Evolutionary conservation across 106 monocot genomes (phyloP).

Genomic region (Phalaenopsis equestris): DNA sequence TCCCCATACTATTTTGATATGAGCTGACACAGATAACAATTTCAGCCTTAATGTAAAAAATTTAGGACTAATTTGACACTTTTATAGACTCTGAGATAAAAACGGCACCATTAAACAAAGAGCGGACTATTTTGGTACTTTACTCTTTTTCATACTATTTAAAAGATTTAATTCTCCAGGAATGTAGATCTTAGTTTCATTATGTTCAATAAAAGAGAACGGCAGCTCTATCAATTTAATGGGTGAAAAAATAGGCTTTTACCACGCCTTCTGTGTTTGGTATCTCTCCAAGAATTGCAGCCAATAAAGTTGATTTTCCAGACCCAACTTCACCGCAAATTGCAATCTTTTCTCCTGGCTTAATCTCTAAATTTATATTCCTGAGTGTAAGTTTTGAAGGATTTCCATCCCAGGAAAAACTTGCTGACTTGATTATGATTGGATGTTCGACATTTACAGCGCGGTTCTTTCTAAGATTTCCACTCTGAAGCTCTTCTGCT

Average conservation of each 20-base stretch:
- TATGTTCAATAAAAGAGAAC: neutral
- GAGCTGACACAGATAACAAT: too few species aligned
- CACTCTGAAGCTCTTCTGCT: conserved; percentile 47
- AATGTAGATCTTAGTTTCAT: neutral
- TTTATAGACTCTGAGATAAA: too few species aligned
- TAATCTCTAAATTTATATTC: conserved; percentile 43
- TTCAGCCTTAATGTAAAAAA: too few species aligned
- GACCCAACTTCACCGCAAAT: conserved; percentile 94
- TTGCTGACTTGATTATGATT: conserved; percentile 28
- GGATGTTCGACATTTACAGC: conserved; percentile 9
- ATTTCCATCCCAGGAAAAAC: conserved; percentile 70
- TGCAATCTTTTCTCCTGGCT: conserved; percentile 67
- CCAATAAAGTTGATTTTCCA: conserved; percentile 82
- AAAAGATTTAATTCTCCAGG: neutral
- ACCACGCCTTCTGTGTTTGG: conserved; percentile 55
- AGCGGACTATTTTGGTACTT: too few species aligned
- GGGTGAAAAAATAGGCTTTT: neutral
- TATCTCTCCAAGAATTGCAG: conserved; percentile 84
- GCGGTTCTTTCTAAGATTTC: conserved; percentile 20
- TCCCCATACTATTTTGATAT: too few species aligned
- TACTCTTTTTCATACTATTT: neutral
- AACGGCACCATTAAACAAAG: too few species aligned
- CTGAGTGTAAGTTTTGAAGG: conserved; percentile 31
- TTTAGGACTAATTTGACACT: too few species aligned
- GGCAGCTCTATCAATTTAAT: neutral